Base-by-base conservation (phyloP, 2,329 filamentous ascomycete genomes). In the Penicillium nordicum region DNA sequence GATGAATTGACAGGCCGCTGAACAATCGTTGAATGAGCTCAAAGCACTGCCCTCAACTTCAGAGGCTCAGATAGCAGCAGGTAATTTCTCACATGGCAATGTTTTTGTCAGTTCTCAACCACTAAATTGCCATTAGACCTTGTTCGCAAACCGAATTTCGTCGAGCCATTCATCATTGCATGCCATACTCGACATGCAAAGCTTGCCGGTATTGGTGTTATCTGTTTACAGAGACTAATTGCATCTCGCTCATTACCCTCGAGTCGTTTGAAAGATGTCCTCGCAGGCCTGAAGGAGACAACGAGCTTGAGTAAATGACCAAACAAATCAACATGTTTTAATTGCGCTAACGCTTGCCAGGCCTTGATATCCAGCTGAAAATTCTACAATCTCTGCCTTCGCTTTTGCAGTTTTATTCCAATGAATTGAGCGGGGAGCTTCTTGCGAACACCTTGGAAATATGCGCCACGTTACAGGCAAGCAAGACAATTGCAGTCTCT, bases 81-180 rank as follows among this genome's bases (percentile, higher is more conserved):
- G 88, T 89, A 74, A 61, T 74, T 65, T 41, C 57, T 47, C 50
- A 38, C 43, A 53, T 30, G 10, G 6, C 5, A 42, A 43, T 3
- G 18, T 10, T 5, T 14, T 16, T 9, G 10, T 18, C 18, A 18
- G 14, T 21, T 38, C 1, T 4, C 6, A 11, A 30, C 34, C 11
- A 14, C 57, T 65, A 57, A 64, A 27, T 63, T 63, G 62, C 63
- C 57, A 63, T 69, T 52, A 96, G 94, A 97, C 76, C 84, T 99
- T 58, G 85, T 88, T 53, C 87, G 91, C 68, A 87, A 87, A 64
- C 82, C 88, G 56, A 87, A 88, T 69, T 97, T 99, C 75, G 87
- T 93, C 57, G 92, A 93, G 63, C 94, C 94, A 1, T 97, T 99
- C 70, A 84, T 99, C 61, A 87, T 97, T 70, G 93, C 94, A 27